Base-by-base conservation (phyloP, 345 rosid species). In the Mercurialis annua region DNA sequence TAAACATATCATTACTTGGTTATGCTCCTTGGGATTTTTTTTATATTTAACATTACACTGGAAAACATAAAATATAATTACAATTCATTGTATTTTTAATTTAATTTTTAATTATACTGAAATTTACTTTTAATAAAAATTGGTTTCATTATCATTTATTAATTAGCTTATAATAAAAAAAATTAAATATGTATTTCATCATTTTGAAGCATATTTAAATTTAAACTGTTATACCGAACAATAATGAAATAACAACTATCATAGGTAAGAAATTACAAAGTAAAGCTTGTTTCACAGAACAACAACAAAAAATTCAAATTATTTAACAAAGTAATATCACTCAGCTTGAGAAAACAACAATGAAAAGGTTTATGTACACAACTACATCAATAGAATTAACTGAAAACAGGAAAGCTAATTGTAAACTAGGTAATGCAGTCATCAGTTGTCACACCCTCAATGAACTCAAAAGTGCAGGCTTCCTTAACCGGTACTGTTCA, bases 401-500 rank as follows among this genome's bases (percentile, higher is more conserved):
- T 9, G 17, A 24, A 23, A 17, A 54, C 11, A 23, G 49, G 24
- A 50, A 47, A n/a, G 17, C 31, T n/a, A 62, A 26, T 3, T 38
- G 29, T 20, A 18, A 24, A 62, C 40, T 29, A 69, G 33, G 15
- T 33, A 29, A 15, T 33, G n/a, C 10, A 31, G 50, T 68, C 21
- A 57, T 34, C 2, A 53, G 59, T 14, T 2, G 16, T 50, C 59
- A 65, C 78, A 5, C 59, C 46, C 78, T n/a, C 49, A 61, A 56
- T 21, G 79, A 71, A 47, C 70, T 43, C 62, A 75, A 31, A 26
- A 75, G 47, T 51, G 4, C 31, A 36, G 73, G 66, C 73, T 64
- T 75, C 55, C 44, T 75, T 57, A 64, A 70, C 74, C 74, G 65
- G 62, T 69, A 75, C 34, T 75, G 78, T n/a, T 65, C 67, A 31